Conservation (phyloP, 2,329 filamentous ascomycete genomes). For the Exophiala bonariae region DNA sequence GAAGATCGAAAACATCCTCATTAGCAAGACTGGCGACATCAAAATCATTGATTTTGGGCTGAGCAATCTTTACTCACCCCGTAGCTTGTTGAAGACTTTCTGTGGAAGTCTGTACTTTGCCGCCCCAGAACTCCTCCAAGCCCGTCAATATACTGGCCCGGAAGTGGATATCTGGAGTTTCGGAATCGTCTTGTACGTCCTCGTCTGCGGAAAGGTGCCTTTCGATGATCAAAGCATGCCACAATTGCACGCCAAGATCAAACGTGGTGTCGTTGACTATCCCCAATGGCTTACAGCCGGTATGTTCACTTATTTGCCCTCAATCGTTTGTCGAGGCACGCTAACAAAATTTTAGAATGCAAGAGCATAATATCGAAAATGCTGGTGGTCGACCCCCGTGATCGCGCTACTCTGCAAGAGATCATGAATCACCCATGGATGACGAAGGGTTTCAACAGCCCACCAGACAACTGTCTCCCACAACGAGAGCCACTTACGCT, state of each 20-base stretch:
- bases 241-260: conserved; percentile 96
- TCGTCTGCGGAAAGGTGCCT: conserved; percentile 96
- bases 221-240: conserved; percentile 99
- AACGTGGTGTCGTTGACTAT: conserved; percentile 94
- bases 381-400: conserved; percentile 89
- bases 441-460: conserved; percentile 80
- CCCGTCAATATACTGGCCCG: conserved; percentile 89
- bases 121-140: conserved; percentile 89
- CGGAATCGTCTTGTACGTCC: conserved; percentile 93
- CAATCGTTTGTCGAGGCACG: conserved; percentile 11
- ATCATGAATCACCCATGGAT: conserved; percentile 97
- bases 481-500: conserved; percentile 79
- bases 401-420: conserved; percentile 82
- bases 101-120: conserved; percentile 98
- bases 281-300: conserved; percentile 88
- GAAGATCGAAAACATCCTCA: conserved; percentile 99
- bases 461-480: conserved; percentile 88
- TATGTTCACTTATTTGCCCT: conserved; percentile 47
- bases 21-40: conserved; percentile 98
- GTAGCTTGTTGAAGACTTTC: conserved; percentile 87
- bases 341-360: conserved; percentile 66
- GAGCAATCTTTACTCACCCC: conserved; percentile 91
- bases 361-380: conserved; percentile 89
- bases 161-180: conserved; percentile 99
- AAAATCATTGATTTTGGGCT: conserved; percentile 99